Base-by-base conservation (phyloP, 2,329 filamentous ascomycete genomes). In the Didymella keratinophila region DNA sequence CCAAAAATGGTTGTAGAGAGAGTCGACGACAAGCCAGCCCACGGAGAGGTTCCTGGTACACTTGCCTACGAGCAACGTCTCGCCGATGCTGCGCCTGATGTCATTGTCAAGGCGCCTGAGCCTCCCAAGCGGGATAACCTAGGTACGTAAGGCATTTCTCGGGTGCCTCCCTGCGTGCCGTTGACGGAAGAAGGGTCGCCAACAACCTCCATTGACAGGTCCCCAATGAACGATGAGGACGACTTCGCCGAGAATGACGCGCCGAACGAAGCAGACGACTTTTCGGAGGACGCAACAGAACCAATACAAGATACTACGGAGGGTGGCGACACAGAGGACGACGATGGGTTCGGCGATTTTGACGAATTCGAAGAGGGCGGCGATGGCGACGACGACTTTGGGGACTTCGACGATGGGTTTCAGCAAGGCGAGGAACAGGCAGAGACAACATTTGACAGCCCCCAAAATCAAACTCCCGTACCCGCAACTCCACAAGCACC, bases 331-430 rank as follows among this genome's bases (percentile, higher is more conserved):
- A 75, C 76, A 44, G 78, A 64, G 37, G 80, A 87, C 69, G 89
- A 91, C 69, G 92, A 92, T 76, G 89, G 89, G 65, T 86, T 87
- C 74, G 68, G 64, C 62, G 88, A 91, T 70, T 91, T 91, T 78
- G 87, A 87, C 71, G 83, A 88, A 61, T 86, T 88, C 71, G 81
- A 83, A 69, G 78, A 82, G 65, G 79, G 85, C 63, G 80, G 80
- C 52, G 75, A 77, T 41, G 80, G 73, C 44, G 63, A 64, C 36
- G 80, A 81, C 70, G 81, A 83, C 69, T 83, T 83, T 77, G 81
- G 80, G 61, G 81, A 83, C 69, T 83, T 83, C 70, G 81, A 82
- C 66, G 81, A 80, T 71, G 77, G 74, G 60, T 78, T 79, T 73
- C 74, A 75, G 68, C 72, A 77, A 67, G 73, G 75, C 66, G 71